These are phyloP conservation scores for Dinochytrium kinnereticum DNA, from an alignment of 371 early-diverging fungal genomes.

Conservation along the genomic window DNA sequence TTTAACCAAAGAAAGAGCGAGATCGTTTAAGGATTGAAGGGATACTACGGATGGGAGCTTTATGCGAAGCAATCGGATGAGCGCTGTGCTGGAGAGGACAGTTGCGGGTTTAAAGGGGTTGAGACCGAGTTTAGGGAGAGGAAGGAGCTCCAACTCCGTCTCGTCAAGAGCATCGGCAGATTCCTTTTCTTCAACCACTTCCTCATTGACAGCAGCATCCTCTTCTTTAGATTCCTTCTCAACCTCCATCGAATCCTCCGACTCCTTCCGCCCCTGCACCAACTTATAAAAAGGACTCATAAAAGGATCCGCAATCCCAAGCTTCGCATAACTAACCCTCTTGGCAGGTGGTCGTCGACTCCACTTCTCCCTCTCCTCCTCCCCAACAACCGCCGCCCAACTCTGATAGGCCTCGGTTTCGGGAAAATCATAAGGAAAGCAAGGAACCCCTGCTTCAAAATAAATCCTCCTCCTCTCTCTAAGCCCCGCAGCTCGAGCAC, in stretches of 20 bases:
- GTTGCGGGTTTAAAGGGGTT: slow-evolving; percentile 4
- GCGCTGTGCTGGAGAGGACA: not conserved
- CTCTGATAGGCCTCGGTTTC: slow-evolving; percentile 61
- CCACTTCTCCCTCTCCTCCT: slow-evolving; percentile 53
- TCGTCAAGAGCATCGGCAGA: not conserved
- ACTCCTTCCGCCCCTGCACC: too few species aligned
- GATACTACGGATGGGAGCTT: not conserved
- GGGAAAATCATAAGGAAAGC: slow-evolving; percentile 67
- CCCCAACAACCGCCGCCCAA: slow-evolving; percentile 42
- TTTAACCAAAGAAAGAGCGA: not conserved
- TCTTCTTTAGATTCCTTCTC: slow-evolving; percentile 14
- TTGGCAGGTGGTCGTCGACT: slow-evolving; percentile 72
- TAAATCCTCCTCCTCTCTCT: slow-evolving; percentile 53
- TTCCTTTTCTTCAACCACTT: not conserved
- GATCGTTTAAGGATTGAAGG: not conserved
- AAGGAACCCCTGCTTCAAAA: slow-evolving; percentile 61
- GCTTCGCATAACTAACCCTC: slow-evolving; percentile 69
- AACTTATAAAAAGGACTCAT: slow-evolving; percentile 59
- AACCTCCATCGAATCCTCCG: too few species aligned
- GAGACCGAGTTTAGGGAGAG: not conserved
- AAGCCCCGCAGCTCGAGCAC: slow-evolving; percentile 73
- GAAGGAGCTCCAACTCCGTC: not conserved
- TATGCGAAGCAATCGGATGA: not conserved
- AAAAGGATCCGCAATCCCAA: slow-evolving; percentile 69
- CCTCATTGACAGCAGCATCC: slow-evolving; percentile 15